phyloP scores from a whole-genome alignment of 495 filamentous ascomycete genomes.

The Aeminium ludgeri region DNA sequence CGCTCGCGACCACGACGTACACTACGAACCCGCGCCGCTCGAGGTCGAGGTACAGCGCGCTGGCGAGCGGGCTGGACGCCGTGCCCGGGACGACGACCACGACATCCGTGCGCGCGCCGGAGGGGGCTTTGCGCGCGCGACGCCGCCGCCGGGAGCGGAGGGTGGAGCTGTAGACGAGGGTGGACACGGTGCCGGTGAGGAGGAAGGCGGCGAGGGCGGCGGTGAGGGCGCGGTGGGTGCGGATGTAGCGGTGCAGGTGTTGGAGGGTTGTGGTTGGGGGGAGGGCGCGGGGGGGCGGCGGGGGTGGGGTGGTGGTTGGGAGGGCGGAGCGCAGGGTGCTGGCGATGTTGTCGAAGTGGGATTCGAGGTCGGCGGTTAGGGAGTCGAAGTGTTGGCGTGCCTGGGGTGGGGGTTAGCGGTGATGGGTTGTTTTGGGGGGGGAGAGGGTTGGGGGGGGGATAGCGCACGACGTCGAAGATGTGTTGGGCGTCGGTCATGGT shows the following conservation, averaged over 20 bases:
- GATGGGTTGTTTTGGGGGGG: not conserved
- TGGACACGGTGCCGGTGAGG: constrained; percentile 35
- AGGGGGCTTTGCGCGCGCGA: constrained; percentile 56
- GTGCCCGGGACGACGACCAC: constrained; percentile 79
- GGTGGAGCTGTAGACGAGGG: constrained; percentile 47
- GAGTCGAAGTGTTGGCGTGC: constrained; percentile 23
- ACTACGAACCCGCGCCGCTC: constrained; percentile 89
- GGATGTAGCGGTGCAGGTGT: constrained; percentile 43
- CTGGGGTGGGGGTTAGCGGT: not conserved
- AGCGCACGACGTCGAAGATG: constrained; percentile 14
- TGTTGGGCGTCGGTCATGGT: constrained; percentile 18
- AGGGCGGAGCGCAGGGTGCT: constrained; percentile 32
- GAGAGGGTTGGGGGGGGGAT: not conserved
- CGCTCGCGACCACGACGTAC: constrained; percentile 62
- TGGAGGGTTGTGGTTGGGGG: constrained; percentile 29
- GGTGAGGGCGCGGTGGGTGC: constrained; percentile 49
- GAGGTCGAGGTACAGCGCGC: constrained; percentile 64
- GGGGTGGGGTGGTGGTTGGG: constrained; percentile 24
- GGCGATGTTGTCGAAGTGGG: constrained; percentile 54
- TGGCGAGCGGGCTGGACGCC: constrained; percentile 54
- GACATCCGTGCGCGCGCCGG: constrained; percentile 78
- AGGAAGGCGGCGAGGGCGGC: constrained; percentile 50
- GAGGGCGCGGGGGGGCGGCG: constrained; percentile 34
- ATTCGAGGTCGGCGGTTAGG: constrained; percentile 62
- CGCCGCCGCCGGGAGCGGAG: constrained; percentile 45